Conservation (phyloP, 2,329 filamentous ascomycete genomes). For the Chaetomium globosum region DNA sequence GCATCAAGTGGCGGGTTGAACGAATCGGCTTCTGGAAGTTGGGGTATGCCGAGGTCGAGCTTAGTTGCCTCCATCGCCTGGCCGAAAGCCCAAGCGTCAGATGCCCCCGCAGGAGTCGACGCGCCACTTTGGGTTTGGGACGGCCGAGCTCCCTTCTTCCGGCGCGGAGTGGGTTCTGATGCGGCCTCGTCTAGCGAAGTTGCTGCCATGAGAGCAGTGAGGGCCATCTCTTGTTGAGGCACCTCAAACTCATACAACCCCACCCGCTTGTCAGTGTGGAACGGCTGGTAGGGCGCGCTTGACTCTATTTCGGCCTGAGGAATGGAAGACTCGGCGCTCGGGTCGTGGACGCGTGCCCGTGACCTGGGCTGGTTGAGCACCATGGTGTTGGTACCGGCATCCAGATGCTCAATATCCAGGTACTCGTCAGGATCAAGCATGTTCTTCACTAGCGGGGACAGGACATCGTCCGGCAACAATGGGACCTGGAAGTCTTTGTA, state of each 20-base stretch:
- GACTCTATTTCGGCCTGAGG: conserved; percentile 89
- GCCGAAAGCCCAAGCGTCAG: conserved; percentile 62
- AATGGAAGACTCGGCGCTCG: conserved; percentile 64
- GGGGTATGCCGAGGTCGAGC: conserved; percentile 56
- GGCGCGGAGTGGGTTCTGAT: conserved; percentile 33
- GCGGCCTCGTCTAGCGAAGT: conserved; percentile 47
- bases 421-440: conserved; percentile 61
- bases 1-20: conserved; percentile 54
- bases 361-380: conserved; percentile 51
- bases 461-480: conserved; percentile 60
- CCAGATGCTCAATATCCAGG: conserved; percentile 57
- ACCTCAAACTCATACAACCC: conserved; percentile 68
- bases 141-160: conserved; percentile 35
- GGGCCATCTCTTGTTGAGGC: conserved; percentile 29
- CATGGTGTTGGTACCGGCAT: conserved; percentile 58
- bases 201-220: conserved; percentile 48
- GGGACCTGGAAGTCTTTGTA: conserved; percentile 70
- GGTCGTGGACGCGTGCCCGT: conserved; percentile 44
- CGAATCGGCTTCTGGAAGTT: conserved; percentile 54
- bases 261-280: conserved; percentile 87
- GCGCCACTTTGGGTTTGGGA: conserved; percentile 19
- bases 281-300: conserved; percentile 91
- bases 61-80: conserved; percentile 54
- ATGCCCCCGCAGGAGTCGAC: conserved; percentile 10
- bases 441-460: conserved; percentile 59